phyloP scores from a whole-genome alignment of 2,329 filamentous ascomycete species.

The Aplosporella prunicola region DNA sequence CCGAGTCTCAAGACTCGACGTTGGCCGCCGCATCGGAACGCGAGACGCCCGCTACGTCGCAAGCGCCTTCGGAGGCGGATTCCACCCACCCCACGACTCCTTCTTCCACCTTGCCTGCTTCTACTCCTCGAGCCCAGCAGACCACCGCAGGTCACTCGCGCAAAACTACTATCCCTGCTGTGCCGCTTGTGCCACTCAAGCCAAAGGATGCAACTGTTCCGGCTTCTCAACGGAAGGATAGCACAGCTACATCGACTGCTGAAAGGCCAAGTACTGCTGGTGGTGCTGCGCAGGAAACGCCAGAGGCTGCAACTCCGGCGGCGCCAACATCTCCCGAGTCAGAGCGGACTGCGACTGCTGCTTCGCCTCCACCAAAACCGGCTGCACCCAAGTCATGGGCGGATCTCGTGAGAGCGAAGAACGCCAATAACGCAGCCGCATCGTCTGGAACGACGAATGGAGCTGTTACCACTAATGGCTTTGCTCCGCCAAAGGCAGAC shows the following conservation, averaged over 20 bases:
- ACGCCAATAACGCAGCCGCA: slow-evolving; percentile 26
- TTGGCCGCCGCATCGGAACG: slow-evolving; percentile 36
- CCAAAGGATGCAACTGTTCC: slow-evolving; percentile 26
- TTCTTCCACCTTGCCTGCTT: slow-evolving; percentile 39
- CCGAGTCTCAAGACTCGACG: slow-evolving; percentile 35
- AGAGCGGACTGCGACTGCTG: slow-evolving; percentile 30
- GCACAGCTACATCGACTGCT: slow-evolving; percentile 25
- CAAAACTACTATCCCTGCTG: slow-evolving; percentile 35
- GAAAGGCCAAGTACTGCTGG: slow-evolving; percentile 22
- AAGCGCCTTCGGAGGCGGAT: slow-evolving; percentile 48
- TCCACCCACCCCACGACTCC: slow-evolving; percentile 48
- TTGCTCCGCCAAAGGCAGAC: slow-evolving; percentile 42
- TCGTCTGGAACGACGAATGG: slow-evolving; percentile 21
- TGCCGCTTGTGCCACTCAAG: slow-evolving; percentile 45
- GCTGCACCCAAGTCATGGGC: slow-evolving; percentile 56
- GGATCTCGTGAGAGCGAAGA: slow-evolving; percentile 52
- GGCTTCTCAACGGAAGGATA: slow-evolving; percentile 10
- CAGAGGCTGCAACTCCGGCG: slow-evolving; percentile 13
- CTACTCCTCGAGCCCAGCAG: slow-evolving; percentile 21
- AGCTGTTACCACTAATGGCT: slow-evolving; percentile 28
- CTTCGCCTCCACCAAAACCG: slow-evolving; percentile 34
- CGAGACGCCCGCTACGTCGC: slow-evolving; percentile 50
- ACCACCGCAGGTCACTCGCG: slow-evolving; percentile 29
- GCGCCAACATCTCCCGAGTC: slow-evolving; percentile 11
- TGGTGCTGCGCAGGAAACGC: background rate